Evolutionary conservation across 2,329 filamentous ascomycete species (phyloP), one percentile per base, ranked within the genome.

Genomic region (Fusarium cyanostomum): DNA sequence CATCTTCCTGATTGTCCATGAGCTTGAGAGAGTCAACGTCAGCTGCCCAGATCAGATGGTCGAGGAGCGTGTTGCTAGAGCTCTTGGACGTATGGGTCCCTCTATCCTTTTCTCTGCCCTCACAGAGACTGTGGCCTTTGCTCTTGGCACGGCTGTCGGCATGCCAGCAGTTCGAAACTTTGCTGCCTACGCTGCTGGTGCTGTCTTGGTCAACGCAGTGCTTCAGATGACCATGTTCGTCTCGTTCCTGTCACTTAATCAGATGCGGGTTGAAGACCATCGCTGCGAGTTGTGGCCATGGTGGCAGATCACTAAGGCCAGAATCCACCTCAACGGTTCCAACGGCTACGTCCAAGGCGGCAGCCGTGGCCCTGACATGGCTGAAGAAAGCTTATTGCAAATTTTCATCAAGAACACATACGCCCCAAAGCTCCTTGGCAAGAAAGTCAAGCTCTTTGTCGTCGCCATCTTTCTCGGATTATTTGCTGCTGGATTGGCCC

Each of bases 121-220:
- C 30, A 97, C 94, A 0, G 95, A 99, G 76, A 99, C 94, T 0
- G 88, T 94, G 21, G 94, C 94, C 3, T 99, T 99, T 75, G 90
- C 93, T 2, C 84, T 99, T 10, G 95, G 95, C 11, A 91, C 92
- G 37, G 94, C 95, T 60, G 96, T 97, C 7, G 94, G 94, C 44
- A 99, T 99, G 95, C 95, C 96, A 13, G 95, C 95, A 2, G 96
- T 99, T 38, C 88, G 93, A 62, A 99, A 99, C 77, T 99, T 99
- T 77, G 96, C 95, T 13, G 89, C 94, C 3, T 99, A 99, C 74
- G 95, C 95, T 11, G 94, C 95, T 2, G 95, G 95, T 46, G 95
- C 95, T 10, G 95, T 99, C 10, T 89, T 98, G 69, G 94, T 99
- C 82, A 99, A 99, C 73, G 96, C 96, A 0, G 75, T 98, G n/a